These are phyloP conservation scores for Wickerhamomyces queroliae DNA, from an alignment of 805 yeast species.

Conservation along the genomic window DNA sequence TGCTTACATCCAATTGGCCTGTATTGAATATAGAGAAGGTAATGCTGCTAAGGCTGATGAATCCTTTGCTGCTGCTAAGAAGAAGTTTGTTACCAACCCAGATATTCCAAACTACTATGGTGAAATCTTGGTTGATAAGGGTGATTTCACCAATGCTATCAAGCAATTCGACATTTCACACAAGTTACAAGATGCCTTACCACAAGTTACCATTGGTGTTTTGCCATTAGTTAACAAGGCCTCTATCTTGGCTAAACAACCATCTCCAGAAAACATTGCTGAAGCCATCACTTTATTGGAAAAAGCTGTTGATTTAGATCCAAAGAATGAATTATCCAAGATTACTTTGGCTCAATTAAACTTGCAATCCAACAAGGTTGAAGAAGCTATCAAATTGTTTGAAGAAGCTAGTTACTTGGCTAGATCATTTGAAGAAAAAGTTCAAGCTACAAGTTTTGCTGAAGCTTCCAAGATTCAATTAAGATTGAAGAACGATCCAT, in stretches of 20 bases:
- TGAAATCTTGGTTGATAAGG: conserved; percentile 82
- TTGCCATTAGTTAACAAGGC: conserved; percentile 90
- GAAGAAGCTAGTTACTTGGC: conserved; percentile 80
- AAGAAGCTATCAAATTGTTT: conserved; percentile 75
- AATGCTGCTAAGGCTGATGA: conserved; percentile 51
- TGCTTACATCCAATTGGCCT: conserved; percentile 89
- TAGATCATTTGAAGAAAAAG: conserved; percentile 79
- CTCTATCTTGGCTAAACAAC: conserved; percentile 54
- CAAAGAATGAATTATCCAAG: conserved; percentile 83
- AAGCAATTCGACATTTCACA: conserved; percentile 84
- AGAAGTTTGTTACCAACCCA: conserved; percentile 77
- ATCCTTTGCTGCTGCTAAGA: conserved; percentile 62
- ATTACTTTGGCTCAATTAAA: conserved; percentile 88
- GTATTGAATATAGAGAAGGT: conserved; percentile 80
- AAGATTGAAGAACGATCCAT: conserved; percentile 66
- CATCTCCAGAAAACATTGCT: conserved; percentile 35
- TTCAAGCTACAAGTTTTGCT: conserved; percentile 85
- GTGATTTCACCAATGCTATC: conserved; percentile 65
- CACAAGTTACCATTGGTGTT: conserved; percentile 75
- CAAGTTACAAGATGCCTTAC: conserved; percentile 67
- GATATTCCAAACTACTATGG: conserved; percentile 95
- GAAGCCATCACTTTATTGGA: conserved; percentile 62
- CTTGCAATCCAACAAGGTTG: conserved; percentile 75
- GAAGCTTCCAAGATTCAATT: conserved; percentile 91
- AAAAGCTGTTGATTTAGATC: conserved; percentile 78